Percentiles rank a stretch among this genome's conserved stretches.
These are phyloP conservation scores for Chionographis japonica DNA, from an alignment of 106 monocot species.

Conservation along the genomic window DNA sequence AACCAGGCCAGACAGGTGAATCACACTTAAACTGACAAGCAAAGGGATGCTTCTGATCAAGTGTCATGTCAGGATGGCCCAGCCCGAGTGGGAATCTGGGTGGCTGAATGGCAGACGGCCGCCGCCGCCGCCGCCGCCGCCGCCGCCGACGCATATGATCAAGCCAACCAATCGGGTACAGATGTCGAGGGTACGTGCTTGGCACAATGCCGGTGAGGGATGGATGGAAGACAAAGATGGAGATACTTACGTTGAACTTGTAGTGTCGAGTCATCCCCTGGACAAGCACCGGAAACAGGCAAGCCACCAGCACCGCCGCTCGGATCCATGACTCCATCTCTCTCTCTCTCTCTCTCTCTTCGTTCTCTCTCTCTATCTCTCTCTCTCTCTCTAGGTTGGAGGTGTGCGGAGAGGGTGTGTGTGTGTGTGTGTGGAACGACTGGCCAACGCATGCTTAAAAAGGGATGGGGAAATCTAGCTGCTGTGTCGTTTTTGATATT, in stretches of 20 bases:
- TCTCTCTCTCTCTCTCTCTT: not conserved
- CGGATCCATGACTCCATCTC: constrained; percentile 1
- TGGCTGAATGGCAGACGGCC: no score
- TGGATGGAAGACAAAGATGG: no score
- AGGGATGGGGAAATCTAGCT: constrained; percentile 19
- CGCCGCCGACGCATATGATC: no score
- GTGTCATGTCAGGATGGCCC: no score
- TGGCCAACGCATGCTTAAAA: constrained; percentile 27
- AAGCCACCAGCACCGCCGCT: not conserved
- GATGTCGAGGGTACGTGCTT: not conserved
- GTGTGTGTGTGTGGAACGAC: constrained; percentile 8
- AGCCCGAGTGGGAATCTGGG: no score
- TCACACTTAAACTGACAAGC: no score
- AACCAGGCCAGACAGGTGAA: no score
- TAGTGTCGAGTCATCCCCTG: constrained; percentile 13
- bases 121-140: no score
- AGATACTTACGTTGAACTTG: constrained; percentile 31
- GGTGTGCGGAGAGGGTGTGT: not conserved
- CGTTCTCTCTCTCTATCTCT: not conserved
- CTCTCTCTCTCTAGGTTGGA: not conserved
- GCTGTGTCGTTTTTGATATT: constrained; percentile 54
- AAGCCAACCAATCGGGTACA: no score
- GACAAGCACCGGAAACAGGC: constrained; percentile 2
- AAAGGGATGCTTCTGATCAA: no score
- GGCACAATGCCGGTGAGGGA: not conserved